phyloP scores from a whole-genome alignment of 805 yeast genomes.

The Candida fluviatilis region DNA sequence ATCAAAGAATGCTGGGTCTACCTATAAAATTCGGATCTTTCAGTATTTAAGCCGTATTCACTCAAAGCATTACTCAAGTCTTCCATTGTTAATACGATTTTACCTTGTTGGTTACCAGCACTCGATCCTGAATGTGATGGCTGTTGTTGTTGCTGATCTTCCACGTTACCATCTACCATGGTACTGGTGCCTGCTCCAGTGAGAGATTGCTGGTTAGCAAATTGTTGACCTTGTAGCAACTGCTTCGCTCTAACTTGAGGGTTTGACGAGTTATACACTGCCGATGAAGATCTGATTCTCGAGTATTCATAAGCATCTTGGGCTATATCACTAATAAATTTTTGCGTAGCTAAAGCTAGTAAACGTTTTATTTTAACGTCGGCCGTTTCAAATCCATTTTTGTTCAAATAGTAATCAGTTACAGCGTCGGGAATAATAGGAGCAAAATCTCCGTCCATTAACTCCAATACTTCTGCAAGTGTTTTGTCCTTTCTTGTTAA shows the following conservation, averaged over 20 bases:
- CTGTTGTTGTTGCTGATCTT: constrained; percentile 34
- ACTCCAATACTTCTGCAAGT: constrained; percentile 73
- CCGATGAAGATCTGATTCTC: constrained; percentile 80
- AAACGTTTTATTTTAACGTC: constrained; percentile 73
- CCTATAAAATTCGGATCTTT: constrained; percentile 92
- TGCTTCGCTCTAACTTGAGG: constrained; percentile 86
- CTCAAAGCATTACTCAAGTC: constrained; percentile 89
- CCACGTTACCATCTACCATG: constrained; percentile 29
- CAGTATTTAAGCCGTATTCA: constrained; percentile 87
- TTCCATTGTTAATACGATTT: constrained; percentile 86
- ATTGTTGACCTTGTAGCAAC: constrained; percentile 61
- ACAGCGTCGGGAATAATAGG: constrained; percentile 97
- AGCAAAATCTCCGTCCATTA: constrained; percentile 86
- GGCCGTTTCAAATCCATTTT: constrained; percentile 78
- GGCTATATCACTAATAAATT: constrained; percentile 89
- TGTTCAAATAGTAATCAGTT: constrained; percentile 83
- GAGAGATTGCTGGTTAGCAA: constrained; percentile 35
- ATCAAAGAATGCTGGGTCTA: constrained; percentile 23
- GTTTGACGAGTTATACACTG: constrained; percentile 80
- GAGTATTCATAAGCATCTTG: constrained; percentile 96
- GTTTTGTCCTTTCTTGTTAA: constrained; percentile 76
- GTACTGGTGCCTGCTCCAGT: constrained; percentile 20
- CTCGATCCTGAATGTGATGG: constrained; percentile 30
- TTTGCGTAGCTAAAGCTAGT: constrained; percentile 92
- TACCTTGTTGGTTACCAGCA: constrained; percentile 58